Conservation (phyloP, 2,329 filamentous ascomycete species). For the Albifimbria verrucaria region DNA sequence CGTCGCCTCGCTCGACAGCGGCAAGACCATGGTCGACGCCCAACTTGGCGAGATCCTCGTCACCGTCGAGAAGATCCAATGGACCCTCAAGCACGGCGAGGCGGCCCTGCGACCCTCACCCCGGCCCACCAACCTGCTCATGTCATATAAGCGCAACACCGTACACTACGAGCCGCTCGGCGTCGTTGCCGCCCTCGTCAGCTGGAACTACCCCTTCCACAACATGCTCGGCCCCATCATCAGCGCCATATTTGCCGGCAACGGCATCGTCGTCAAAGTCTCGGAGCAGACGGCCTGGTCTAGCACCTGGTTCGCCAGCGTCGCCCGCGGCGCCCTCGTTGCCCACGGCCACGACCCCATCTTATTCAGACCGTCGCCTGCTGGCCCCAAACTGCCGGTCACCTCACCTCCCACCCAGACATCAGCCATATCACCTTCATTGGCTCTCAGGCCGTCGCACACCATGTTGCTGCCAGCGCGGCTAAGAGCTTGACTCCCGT, state of each 20-base stretch:
- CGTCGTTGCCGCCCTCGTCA: conserved; percentile 87
- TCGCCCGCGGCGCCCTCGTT: conserved; percentile 73
- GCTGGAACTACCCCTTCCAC: conserved; percentile 97
- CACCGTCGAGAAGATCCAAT: conserved; percentile 88
- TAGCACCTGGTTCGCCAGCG: conserved; percentile 73
- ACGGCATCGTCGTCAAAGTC: conserved; percentile 88
- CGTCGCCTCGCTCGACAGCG: conserved; percentile 85
- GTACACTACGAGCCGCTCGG: conserved; percentile 90
- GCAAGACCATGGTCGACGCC: conserved; percentile 94
- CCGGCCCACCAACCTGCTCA: conserved; percentile 84
- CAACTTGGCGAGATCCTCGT: conserved; percentile 92
- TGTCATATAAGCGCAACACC: conserved; percentile 92
- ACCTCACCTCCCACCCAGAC: conserved; percentile 79
- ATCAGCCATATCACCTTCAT: conserved; percentile 95
- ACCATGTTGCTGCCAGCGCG: conserved; percentile 82
- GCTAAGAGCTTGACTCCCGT: conserved; percentile 84
- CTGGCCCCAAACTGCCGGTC: conserved; percentile 78
- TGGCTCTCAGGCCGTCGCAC: conserved; percentile 81
- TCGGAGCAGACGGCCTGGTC: conserved; percentile 97
- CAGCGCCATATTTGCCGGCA: conserved; percentile 85
- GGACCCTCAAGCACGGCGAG: conserved; percentile 91
- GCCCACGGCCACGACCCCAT: conserved; percentile 80
- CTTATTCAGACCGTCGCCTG: conserved; percentile 84
- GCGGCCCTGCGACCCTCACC: conserved; percentile 67
- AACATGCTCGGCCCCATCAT: conserved; percentile 92